Base-by-base conservation (phyloP, 2,329 filamentous ascomycete species). In the Neopestalotiopsis clavispora region DNA sequence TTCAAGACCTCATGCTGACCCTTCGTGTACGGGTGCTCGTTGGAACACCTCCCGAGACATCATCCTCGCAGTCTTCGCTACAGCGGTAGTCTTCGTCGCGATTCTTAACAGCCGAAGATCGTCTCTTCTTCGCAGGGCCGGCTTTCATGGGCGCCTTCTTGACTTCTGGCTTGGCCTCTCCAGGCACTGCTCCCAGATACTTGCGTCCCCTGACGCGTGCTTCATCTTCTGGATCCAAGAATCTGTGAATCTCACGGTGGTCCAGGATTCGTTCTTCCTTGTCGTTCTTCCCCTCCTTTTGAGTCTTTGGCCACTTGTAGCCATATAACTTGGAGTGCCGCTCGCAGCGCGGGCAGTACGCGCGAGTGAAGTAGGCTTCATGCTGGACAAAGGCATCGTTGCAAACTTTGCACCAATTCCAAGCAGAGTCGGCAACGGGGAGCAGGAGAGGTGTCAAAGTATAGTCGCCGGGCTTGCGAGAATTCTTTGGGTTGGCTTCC, bases 301-400 rank as follows among this genome's bases (percentile, higher is more conserved):
- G 92, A 0, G 96, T 98, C 84, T 99, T 98, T 5, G 96, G 96
- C 96, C 96, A 99, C 68, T 92, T 86, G 77, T 93, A 98, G 0
- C 97, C 97, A 78, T 98, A 99, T 0, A 99, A 83, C 82, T 97
- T 98, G 17, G 93, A 97, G 77, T 99, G 96, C 0, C 96, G 89
- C 82, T 99, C 96, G 79, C 96, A 99, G 6, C 96, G 90, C 4
- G 94, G 95, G 78, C 96, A 99, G 17, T 94, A 92, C 63, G 92
- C 90, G 66, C 92, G 90, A 1, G 95, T 98, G 72, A 91, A 91
- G 78, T 97, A 98, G 0, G 94, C 94, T 72, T 98, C 92, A 56
- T 90, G 87, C 79, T 98, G 95, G 5, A 98, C 92, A 77, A 98
- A 99, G 69, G 91, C 89, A 1, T 87, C 87, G 64, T 89, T 88